Base-by-base conservation (phyloP, 176 grass and related monocot genomes). In the Pontederia paniculata region DNA sequence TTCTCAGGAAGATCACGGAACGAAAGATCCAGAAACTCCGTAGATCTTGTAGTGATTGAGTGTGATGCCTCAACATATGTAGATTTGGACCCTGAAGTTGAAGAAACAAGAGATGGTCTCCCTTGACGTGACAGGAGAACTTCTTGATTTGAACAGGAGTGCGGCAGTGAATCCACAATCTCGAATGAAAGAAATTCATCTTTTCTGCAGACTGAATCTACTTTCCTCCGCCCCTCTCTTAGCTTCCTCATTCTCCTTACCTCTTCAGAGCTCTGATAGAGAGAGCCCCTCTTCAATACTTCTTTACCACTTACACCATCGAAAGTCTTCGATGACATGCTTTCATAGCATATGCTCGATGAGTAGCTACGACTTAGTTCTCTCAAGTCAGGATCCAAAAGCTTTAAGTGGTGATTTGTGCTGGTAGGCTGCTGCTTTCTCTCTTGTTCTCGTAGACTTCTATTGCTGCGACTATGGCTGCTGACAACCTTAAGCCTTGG, bases 241-340 rank as follows among this genome's bases (percentile, higher is more conserved):
- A 72, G 54, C 60, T 84, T 81, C 48, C 77, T 79, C 61, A 98
- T 82, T 78, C 72, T 80, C 70, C 60, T 75, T 45, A 98, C 77
- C 17, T 91, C 93, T 50, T 74, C 56, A 10, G 93, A 98, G 70
- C 86, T 87, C 54, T 91, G 86, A 49, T 98, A 98, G 72, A 98
- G 78, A 28, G 93, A 98, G 9, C 83, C 86, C 0, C 86, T 83
- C 67, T 81, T 98, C 17, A 76, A 71, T 59, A 81, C 67, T 62
- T 50, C 37, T 18, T 70, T 57, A 51, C 81, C 72, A 48, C 65
- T 61, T 10, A 6, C 23, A 12, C 9, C 16, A 16, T 76, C 74
- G 5, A 49, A 69, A 12, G 48, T 64, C 18, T 77, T 89, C 41
- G 83, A 82, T 72, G 83, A 83, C 75, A 98, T 71, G 73, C 86